Evolutionary conservation across 257 asterid species (phyloP).

Genomic region (Anisodus acutangulus): DNA sequence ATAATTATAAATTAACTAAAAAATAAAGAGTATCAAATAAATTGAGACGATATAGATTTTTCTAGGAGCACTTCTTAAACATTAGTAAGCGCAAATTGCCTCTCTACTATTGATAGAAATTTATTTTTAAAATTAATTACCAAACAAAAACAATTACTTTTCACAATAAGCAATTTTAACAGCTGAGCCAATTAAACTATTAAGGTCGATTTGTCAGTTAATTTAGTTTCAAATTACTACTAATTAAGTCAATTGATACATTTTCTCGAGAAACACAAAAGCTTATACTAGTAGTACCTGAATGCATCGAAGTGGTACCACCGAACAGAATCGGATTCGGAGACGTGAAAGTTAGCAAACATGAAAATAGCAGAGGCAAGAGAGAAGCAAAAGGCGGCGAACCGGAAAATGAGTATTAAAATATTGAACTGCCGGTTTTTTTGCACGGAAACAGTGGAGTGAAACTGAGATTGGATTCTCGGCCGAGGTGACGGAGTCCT

Average conservation of each 20-base stretch:
- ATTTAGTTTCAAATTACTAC: no score
- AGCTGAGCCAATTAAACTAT: no score
- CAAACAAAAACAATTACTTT: no score
- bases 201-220: no score
- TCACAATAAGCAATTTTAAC: no score
- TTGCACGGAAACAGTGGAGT: slow-evolving; percentile 48
- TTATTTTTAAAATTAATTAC: no score
- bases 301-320: slow-evolving; percentile 52
- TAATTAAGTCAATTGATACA: not conserved
- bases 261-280: not conserved
- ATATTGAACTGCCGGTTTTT: slow-evolving; percentile 51
- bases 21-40: no score
- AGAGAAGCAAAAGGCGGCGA: slow-evolving; percentile 52
- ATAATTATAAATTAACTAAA: no score
- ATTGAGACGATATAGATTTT: no score
- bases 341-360: slow-evolving; percentile 44
- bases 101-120: no score
- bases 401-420: slow-evolving; percentile 46
- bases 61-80: no score
- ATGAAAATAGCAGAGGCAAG: slow-evolving; percentile 56
- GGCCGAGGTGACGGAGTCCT: slow-evolving; percentile 52
- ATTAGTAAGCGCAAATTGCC: no score
- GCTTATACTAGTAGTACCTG: slow-evolving; percentile 27
- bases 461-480: slow-evolving; percentile 48
- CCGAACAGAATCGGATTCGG: slow-evolving; percentile 31